These are phyloP conservation scores for Gliomastix tumulicola DNA, from an alignment of 2,329 filamentous ascomycete genomes.

Conservation along the genomic window DNA sequence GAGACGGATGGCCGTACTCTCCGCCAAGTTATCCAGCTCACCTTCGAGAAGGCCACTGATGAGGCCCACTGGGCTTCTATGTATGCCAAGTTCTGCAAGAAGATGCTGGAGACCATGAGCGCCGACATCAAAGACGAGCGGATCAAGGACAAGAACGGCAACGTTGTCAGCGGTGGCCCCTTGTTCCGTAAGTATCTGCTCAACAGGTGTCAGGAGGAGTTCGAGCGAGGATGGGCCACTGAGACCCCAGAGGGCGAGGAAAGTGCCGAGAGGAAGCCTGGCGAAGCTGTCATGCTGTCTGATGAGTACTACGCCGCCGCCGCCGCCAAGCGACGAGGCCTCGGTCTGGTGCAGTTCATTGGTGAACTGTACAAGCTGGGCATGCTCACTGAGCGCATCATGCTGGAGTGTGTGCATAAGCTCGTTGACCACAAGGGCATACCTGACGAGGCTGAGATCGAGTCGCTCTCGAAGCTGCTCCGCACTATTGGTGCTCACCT, in stretches of 20 bases:
- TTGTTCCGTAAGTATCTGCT: conserved; percentile 98
- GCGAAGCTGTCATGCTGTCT: conserved; percentile 77
- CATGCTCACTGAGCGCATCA: conserved; percentile 98
- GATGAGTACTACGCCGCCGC: conserved; percentile 95
- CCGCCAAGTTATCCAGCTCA: conserved; percentile 96
- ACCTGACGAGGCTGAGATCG: conserved; percentile 92
- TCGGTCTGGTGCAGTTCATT: conserved; percentile 98
- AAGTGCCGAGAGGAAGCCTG: conserved; percentile 39
- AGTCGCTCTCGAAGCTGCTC: conserved; percentile 89
- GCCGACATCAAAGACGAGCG: conserved; percentile 91
- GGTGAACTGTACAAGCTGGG: conserved; percentile 97
- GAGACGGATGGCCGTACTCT: conserved; percentile 91
- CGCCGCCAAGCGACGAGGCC: conserved; percentile 90
- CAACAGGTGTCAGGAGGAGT: conserved; percentile 97
- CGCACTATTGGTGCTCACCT: conserved; percentile 87
- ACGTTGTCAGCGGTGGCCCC: conserved; percentile 84
- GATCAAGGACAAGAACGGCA: conserved; percentile 83
- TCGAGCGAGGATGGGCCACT: conserved; percentile 91
- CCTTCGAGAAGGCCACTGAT: conserved; percentile 97
- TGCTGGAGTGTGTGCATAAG: conserved; percentile 98
- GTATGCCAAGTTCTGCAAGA: conserved; percentile 98
- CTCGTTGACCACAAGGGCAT: conserved; percentile 90
- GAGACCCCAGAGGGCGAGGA: conserved; percentile 50
- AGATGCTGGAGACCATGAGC: conserved; percentile 94
- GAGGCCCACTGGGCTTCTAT: conserved; percentile 98